Evolutionary conservation across 179 eudicot species (phyloP).

Genomic region (Vitellaria paradoxa): DNA sequence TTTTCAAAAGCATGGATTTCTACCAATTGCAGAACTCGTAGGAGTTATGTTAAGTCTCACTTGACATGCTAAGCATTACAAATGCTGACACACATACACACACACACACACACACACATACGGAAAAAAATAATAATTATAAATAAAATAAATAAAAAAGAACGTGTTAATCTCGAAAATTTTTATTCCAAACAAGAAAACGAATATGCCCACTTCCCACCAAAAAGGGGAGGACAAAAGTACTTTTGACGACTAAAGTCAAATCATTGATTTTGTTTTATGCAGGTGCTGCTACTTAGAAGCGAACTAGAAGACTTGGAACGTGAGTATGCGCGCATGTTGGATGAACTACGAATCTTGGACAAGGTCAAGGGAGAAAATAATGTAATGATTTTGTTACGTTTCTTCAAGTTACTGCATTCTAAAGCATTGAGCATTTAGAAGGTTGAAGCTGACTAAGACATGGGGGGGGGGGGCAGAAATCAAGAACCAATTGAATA

Average conservation of each 20-base stretch:
- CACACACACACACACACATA: no score
- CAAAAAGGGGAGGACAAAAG: not conserved
- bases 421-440: not conserved
- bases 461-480: not conserved
- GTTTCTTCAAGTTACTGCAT: not conserved
- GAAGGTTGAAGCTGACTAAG: not conserved
- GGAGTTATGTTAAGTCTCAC: not conserved
- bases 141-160: no score
- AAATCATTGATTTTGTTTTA: constrained; percentile 1
- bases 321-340: constrained; percentile 47
- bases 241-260: not conserved
- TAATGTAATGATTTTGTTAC: constrained; percentile 24
- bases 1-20: not conserved
- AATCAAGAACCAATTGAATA: not conserved
- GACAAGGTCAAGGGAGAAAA: constrained; percentile 54
- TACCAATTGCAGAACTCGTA: not conserved
- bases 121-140: no score
- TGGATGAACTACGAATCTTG: constrained; percentile 43
- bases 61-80: not conserved
- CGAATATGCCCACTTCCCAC: not conserved
- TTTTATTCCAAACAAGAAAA: not conserved
- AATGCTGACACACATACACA: no score
- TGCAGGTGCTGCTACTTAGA: constrained; percentile 46
- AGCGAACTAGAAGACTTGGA: constrained; percentile 45
- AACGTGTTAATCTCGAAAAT: not conserved